A percentile compares a stretch with the other conserved stretches of the same genome.
Conservation (phyloP, 2,329 filamentous ascomycete species). For the Xylariaceae sp. region DNA sequence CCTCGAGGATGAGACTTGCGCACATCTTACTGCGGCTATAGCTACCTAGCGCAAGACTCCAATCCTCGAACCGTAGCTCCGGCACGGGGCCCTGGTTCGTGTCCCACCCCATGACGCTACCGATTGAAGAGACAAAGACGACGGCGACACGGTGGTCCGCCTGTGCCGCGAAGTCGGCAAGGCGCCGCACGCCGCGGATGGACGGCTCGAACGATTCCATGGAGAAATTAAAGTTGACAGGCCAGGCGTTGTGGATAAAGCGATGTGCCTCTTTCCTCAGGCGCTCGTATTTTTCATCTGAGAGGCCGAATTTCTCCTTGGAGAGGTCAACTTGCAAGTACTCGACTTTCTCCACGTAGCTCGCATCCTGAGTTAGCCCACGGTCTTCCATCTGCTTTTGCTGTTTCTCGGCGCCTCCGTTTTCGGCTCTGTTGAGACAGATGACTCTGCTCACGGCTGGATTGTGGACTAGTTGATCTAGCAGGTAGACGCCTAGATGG, state of each 20-base stretch:
- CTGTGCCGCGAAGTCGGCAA: slow-evolving; percentile 29
- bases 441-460: slow-evolving; percentile 14
- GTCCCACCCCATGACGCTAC: slow-evolving; percentile 34
- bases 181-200: slow-evolving; percentile 35
- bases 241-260: slow-evolving; percentile 37
- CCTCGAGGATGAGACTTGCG: slow-evolving; percentile 38
- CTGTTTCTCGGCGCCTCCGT: slow-evolving; percentile 12
- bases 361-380: slow-evolving; percentile 4
- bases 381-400: slow-evolving; percentile 6
- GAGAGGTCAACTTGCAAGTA: slow-evolving; percentile 16
- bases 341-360: slow-evolving; percentile 10
- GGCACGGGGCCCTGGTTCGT: slow-evolving; percentile 30
- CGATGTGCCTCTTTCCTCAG: slow-evolving; percentile 6
- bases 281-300: slow-evolving; percentile 4
- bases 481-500: slow-evolving; percentile 37
- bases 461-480: slow-evolving; percentile 33
- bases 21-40: slow-evolving; percentile 43
- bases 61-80: slow-evolving; percentile 34
- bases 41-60: slow-evolving; percentile 29
- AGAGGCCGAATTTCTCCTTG: slow-evolving; percentile 8
- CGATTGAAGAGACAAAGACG: slow-evolving; percentile 42
- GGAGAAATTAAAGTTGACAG: slow-evolving; percentile 35
- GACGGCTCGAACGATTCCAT: slow-evolving; percentile 32
- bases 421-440: slow-evolving; percentile 17
- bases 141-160: slow-evolving; percentile 19